phyloP scores from a whole-genome alignment of 2,329 filamentous ascomycete species.

The Ophiostoma ips region DNA sequence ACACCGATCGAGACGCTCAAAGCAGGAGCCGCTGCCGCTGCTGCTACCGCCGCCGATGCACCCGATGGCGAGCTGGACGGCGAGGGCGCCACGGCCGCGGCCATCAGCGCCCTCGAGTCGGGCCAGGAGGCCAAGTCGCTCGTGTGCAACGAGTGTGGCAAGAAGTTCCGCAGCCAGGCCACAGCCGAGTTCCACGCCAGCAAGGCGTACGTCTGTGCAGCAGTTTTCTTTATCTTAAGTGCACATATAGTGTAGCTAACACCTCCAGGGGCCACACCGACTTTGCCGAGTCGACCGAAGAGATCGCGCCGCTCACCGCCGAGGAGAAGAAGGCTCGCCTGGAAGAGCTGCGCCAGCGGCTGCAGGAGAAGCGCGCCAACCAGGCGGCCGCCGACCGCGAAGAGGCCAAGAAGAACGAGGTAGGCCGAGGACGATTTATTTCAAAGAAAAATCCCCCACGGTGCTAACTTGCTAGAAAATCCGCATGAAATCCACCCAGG shows the following conservation, averaged over 20 bases:
- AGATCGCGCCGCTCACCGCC: constrained; percentile 78
- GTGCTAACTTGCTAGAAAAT: constrained; percentile 37
- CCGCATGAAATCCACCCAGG: constrained; percentile 76
- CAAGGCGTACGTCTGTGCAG: constrained; percentile 48
- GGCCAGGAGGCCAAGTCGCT: constrained; percentile 66
- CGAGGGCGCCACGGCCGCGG: constrained; percentile 35
- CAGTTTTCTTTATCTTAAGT: background rate
- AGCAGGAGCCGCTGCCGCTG: background rate
- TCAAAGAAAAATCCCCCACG: background rate
- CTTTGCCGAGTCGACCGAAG: constrained; percentile 87
- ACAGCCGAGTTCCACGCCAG: constrained; percentile 82
- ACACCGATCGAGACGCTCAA: constrained; percentile 74
- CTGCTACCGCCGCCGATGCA: background rate
- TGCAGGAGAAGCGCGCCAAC: constrained; percentile 57
- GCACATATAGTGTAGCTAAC: background rate
- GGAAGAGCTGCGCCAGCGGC: constrained; percentile 55
- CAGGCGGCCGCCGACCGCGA: constrained; percentile 63
- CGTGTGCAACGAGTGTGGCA: constrained; percentile 88
- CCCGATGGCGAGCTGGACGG: constrained; percentile 20
- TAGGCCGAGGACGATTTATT: no score
- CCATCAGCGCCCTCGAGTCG: constrained; percentile 48
- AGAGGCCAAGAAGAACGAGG: constrained; percentile 75
- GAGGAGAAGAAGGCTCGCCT: constrained; percentile 79
- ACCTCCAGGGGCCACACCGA: constrained; percentile 59
- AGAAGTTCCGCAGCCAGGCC: constrained; percentile 69